Base-by-base conservation (phyloP, 1,284 basidiomycete species). In the Inonotus hispidus region DNA sequence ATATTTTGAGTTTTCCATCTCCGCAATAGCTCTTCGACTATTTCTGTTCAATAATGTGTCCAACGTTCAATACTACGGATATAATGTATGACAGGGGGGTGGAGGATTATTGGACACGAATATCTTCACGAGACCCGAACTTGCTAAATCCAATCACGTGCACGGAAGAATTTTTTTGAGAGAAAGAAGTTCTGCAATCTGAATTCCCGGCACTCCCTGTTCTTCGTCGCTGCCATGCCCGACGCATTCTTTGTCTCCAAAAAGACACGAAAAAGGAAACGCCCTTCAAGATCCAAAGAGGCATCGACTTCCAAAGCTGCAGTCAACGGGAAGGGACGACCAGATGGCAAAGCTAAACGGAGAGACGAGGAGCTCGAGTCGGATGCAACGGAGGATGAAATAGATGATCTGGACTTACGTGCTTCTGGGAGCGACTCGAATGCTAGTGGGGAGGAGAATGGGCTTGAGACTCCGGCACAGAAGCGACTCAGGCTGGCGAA, bases 401-500 rank as follows among this genome's bases (percentile, higher is more conserved):
- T 93, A 58, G 91, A 93, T 68, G 87, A 90, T 71, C 80, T 94
- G 78, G 90, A 95, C 70, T 75, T 95, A 61, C 76, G 83, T 47
- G 82, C 75, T 13, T 75, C 78, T 21, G 85, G 87, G 57, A 78
- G 81, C 1, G 83, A 83, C 63, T 75, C 75, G 19, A 79, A 77
- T 27, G 80, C 79, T 50, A 88, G 85, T 25, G 80, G 79, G 50
- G 92, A 93, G 56, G 93, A 94, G 68, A 87, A 93, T 66, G 83
- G 87, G 64, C 82, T 88, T 66, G 93, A 99, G 78, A 98, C 95
- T 1, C 93, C 95, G 0, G 95, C 94, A 0, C 88, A 96, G 79
- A 98, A 99, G 74, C 78, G 96, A 61, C 79, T 99, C 11, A 77
- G 97, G 61, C 76, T 99, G 27, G 95, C 96, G 2, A 90, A 93